A percentile compares a stretch with the other conserved stretches of the same genome.
Conservation (phyloP, 2,329 filamentous ascomycete species). For the Exserohilum turcica region DNA sequence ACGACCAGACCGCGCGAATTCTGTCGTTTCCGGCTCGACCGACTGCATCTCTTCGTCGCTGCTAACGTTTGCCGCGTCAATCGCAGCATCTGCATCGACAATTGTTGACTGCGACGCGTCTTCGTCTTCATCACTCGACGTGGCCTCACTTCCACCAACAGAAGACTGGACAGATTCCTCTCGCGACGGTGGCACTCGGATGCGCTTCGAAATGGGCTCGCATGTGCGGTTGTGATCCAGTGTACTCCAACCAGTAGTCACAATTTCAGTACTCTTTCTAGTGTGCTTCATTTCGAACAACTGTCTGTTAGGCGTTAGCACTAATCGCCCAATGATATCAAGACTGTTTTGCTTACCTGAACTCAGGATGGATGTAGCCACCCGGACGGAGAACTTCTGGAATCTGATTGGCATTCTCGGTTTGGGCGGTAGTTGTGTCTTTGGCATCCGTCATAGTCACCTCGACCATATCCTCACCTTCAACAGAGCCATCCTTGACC, state of each 20-base stretch:
- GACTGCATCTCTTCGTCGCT: constrained; percentile 46
- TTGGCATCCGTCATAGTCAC: constrained; percentile 77
- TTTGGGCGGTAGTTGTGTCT: constrained; percentile 35
- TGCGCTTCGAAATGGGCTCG: constrained; percentile 59
- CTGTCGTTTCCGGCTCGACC: constrained; percentile 27
- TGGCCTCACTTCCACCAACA: constrained; percentile 29
- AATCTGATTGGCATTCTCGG: constrained; percentile 27
- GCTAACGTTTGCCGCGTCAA: constrained; percentile 41
- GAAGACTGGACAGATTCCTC: constrained; percentile 44
- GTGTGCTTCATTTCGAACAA: constrained; percentile 80
- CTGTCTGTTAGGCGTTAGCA: constrained; percentile 15
- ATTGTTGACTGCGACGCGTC: constrained; percentile 31
- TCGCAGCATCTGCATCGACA: constrained; percentile 31
- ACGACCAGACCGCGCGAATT: constrained; percentile 34
- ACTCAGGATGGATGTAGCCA: constrained; percentile 69
- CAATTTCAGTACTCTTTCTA: constrained; percentile 56
- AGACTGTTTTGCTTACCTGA: constrained; percentile 15
- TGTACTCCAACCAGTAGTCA: constrained; percentile 73
- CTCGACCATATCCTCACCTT: constrained; percentile 90
- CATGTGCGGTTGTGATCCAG: constrained; percentile 65
- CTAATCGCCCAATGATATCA: neutral
- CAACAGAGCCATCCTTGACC: constrained; percentile 76
- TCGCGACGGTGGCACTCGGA: constrained; percentile 40
- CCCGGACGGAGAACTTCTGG: constrained; percentile 57
- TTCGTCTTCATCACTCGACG: constrained; percentile 45